Evolutionary conservation across 208 protist species (phyloP).

Genomic region (Trypanosoma lewisi): DNA sequence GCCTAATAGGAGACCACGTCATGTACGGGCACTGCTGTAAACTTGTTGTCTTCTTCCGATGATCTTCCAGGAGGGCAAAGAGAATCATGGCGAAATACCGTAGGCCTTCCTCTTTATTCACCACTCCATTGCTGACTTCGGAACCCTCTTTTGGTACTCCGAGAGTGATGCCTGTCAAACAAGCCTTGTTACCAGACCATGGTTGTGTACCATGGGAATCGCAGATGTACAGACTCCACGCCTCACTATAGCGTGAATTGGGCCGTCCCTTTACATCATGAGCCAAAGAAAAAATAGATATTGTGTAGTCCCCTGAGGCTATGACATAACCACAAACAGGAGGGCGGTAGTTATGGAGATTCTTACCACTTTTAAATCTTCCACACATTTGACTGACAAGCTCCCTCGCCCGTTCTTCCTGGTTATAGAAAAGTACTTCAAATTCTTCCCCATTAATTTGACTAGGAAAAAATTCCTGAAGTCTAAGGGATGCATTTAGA

Average conservation of each 20-base stretch:
- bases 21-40: constrained; percentile 68
- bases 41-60: constrained; percentile 34
- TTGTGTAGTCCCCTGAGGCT: constrained; percentile 86
- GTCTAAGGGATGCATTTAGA: constrained; percentile 68
- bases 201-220: constrained; percentile 89
- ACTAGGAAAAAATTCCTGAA: constrained; percentile 75
- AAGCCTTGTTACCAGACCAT: constrained; percentile 78
- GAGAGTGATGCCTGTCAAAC: constrained; percentile 62
- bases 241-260: constrained; percentile 37
- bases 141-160: constrained; percentile 18
- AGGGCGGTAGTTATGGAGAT: constrained; percentile 3
- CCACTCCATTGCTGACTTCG: neutral
- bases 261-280: constrained; percentile 40
- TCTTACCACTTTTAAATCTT: constrained; percentile 14
- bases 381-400: constrained; percentile 61
- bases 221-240: constrained; percentile 82
- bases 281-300: constrained; percentile 74
- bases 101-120: constrained; percentile 61
- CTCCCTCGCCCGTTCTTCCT: constrained; percentile 38
- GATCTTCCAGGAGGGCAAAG: constrained; percentile 79
- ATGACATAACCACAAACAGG: constrained; percentile 85
- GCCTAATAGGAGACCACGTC: constrained; percentile 84
- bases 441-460: constrained; percentile 70
- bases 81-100: constrained; percentile 77
- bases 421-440: constrained; percentile 84